phyloP scores from a whole-genome alignment of 805 yeast species.

The Lipomyces yamadae region DNA sequence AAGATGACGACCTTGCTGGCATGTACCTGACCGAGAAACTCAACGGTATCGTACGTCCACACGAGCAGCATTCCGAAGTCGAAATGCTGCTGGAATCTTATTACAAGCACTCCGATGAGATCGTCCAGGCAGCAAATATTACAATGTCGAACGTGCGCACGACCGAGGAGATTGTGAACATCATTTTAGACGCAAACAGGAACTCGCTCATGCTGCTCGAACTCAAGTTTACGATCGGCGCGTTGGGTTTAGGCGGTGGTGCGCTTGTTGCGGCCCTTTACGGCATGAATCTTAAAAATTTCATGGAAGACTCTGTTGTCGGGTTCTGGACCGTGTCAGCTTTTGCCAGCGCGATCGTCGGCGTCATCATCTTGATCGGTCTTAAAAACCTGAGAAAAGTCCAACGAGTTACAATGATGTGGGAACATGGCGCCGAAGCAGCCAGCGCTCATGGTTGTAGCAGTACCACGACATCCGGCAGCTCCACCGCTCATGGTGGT shows the following conservation, averaged over 20 bases:
- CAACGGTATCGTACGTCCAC: slow-evolving; percentile 51
- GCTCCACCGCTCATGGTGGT: neutral
- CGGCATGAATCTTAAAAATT: slow-evolving; percentile 95
- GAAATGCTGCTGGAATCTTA: slow-evolving; percentile 90
- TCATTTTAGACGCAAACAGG: slow-evolving; percentile 89
- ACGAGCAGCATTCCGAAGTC: slow-evolving; percentile 72
- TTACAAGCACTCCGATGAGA: slow-evolving; percentile 88
- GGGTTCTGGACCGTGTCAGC: slow-evolving; percentile 65
- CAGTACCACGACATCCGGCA: neutral
- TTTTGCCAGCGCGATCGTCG: slow-evolving; percentile 51
- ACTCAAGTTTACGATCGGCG: slow-evolving; percentile 77
- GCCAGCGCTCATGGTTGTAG: neutral
- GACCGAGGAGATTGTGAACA: slow-evolving; percentile 93
- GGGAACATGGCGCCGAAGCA: slow-evolving; percentile 38
- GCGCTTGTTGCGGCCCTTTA: slow-evolving; percentile 82
- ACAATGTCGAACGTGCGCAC: slow-evolving; percentile 81
- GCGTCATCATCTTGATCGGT: slow-evolving; percentile 58
- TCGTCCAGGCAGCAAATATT: slow-evolving; percentile 85
- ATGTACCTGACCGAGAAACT: slow-evolving; percentile 73
- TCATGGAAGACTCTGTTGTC: slow-evolving; percentile 76
- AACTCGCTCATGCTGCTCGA: slow-evolving; percentile 87
- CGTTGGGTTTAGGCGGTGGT: slow-evolving; percentile 80
- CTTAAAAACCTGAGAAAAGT: slow-evolving; percentile 63
- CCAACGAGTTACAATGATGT: slow-evolving; percentile 74
- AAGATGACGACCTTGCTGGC: slow-evolving; percentile 84